Evolutionary conservation across 2,329 filamentous ascomycete genomes (phyloP), one percentile per base, ranked within the genome.

Genomic region (Cryphonectria naterciae): DNA sequence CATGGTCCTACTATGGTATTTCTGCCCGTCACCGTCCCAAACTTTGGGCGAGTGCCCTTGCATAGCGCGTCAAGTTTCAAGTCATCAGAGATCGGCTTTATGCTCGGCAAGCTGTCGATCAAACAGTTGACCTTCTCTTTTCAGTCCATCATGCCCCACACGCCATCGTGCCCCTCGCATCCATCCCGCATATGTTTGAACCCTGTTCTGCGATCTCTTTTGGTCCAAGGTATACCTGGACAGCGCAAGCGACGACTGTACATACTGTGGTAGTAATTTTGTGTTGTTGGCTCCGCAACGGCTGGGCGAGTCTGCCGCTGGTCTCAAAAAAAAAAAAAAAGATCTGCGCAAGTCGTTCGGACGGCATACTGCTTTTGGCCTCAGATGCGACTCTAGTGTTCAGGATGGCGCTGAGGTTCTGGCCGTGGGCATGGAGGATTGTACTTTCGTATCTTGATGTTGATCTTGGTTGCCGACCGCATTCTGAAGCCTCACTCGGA

Each of bases 1-100:
- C 32, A 61, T 39, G 10, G 58, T 39, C 58, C 58, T 61, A 4
- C 46, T 22, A 19, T 49, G 46, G 46, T 49, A n/a, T 8, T 22
- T 10, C 19, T 22, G 6, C 46, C 28, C 58, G 22, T 32, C 28
- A 15, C 32, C 32, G 17, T 39, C 35, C 15, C 58, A 22, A 39
- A 32, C 35, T 32, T n/a, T 39, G 17, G 17, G 32, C 63, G 13
- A 66, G 52, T 65, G 65, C 61, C 69, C 65, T 69, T 70, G 69
- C 69, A 71, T 71, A 60, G 69, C 63, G 69, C 64, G 71, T 71
- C 67, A 73, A 71, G 71, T 73, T 73, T 73, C 71, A 73, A 66
- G 58, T 71, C 66, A 28, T 70, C 22, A 35, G 32, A 62, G 65
- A 67, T 67, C 66, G 71, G 67, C 69, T 54, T 71, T 69, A 69